phyloP scores from a whole-genome alignment of 371 early-diverging fungal species.

The Zychaea mexicana region DNA sequence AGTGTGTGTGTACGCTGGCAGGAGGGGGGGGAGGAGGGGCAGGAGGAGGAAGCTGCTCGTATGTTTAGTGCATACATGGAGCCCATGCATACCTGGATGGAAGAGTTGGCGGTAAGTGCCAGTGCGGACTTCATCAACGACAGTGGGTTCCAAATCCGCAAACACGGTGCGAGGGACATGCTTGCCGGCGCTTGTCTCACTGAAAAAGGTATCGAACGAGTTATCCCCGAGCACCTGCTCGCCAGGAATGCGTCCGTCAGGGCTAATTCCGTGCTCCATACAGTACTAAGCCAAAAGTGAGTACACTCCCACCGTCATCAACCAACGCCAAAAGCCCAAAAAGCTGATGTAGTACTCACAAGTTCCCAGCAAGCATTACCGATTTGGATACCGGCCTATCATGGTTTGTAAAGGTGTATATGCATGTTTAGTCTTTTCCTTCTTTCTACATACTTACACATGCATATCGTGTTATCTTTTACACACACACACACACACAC shows the following conservation, averaged over 20 bases:
- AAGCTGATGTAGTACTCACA: conserved; percentile 9
- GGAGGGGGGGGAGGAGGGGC: conserved; percentile 88
- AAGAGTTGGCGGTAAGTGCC: conserved; percentile 97
- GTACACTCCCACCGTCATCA: too few species aligned
- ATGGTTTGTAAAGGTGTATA: not conserved
- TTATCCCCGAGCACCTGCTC: conserved; percentile 24
- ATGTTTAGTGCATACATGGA: not conserved
- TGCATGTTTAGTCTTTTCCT: not conserved
- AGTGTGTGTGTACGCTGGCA: too few species aligned
- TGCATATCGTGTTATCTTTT: too few species aligned
- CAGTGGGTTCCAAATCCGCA: conserved; percentile 98
- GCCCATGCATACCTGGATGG: conserved; percentile 85
- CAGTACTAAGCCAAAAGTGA: conserved; percentile 60
- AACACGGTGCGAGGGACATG: conserved; percentile 99
- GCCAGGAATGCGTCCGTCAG: conserved; percentile 80
- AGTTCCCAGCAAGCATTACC: conserved; percentile 99
- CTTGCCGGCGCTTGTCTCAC: conserved; percentile 96
- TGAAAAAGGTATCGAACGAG: conserved; percentile 87
- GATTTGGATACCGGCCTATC: conserved; percentile 98
- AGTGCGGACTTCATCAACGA: conserved; percentile 96
- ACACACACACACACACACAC: too few species aligned
- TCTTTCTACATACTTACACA: too few species aligned
- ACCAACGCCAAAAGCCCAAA: too few species aligned
- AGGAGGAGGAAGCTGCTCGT: not conserved
- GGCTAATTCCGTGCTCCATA: conserved; percentile 90